These are phyloP conservation scores for Lentinus tigrinus DNA, from an alignment of 768 basidiomycete species.

Conservation along the genomic window DNA sequence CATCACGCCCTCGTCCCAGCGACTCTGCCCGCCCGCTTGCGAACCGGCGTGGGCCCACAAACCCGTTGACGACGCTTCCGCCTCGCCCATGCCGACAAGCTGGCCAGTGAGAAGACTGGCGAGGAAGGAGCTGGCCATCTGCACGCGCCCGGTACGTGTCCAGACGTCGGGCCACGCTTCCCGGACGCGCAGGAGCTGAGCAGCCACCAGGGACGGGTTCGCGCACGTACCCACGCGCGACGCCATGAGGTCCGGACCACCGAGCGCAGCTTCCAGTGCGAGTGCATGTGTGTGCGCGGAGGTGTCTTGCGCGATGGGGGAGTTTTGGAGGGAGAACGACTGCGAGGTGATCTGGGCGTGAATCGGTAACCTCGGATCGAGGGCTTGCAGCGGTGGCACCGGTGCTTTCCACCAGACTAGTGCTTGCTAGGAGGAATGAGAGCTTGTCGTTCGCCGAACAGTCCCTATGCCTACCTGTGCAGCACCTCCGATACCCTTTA, in stretches of 20 bases:
- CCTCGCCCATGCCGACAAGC: conserved; percentile 70
- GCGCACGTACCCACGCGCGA: conserved; percentile 73
- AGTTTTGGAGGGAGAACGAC: conserved; percentile 70
- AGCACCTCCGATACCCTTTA: conserved; percentile 75
- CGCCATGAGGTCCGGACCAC: conserved; percentile 77
- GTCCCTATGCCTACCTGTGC: conserved; percentile 58
- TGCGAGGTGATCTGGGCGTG: conserved; percentile 67
- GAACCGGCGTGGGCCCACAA: conserved; percentile 61
- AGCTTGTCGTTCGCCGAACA: neutral
- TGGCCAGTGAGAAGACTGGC: conserved; percentile 70
- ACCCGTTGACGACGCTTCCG: conserved; percentile 77
- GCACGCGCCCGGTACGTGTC: conserved; percentile 72
- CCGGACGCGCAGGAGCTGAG: conserved; percentile 76
- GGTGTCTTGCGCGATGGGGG: conserved; percentile 75
- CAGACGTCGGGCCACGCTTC: conserved; percentile 81
- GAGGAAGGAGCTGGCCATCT: conserved; percentile 75
- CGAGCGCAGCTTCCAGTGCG: conserved; percentile 71
- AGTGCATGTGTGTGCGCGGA: conserved; percentile 79
- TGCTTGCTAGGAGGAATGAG: conserved; percentile 46
- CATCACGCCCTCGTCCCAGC: conserved; percentile 79
- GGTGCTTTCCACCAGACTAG: conserved; percentile 88
- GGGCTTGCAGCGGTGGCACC: conserved; percentile 65
- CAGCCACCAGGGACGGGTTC: conserved; percentile 66
- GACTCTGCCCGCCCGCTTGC: conserved; percentile 25
- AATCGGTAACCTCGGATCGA: conserved; percentile 70